These are phyloP conservation scores for Scutellaria barbata DNA, from an alignment of 257 asterid species.

Conservation along the genomic window DNA sequence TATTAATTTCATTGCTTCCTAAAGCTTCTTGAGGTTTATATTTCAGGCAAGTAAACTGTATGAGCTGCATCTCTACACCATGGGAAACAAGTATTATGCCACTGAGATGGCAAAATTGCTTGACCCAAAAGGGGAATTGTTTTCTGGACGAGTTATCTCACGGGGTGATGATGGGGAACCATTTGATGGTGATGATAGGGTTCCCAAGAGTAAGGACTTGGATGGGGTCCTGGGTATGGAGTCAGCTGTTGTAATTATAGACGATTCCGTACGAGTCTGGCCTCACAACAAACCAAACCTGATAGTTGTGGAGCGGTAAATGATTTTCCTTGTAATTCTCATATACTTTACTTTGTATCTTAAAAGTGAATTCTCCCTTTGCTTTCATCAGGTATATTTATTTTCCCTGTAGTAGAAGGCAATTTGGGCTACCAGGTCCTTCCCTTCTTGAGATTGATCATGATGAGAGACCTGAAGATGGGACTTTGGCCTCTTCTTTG, in stretches of 20 bases:
- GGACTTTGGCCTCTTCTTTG: constrained; percentile 89
- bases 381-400: constrained; percentile 71
- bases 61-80: constrained; percentile 92
- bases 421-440: constrained; percentile 93
- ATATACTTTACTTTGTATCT: neutral
- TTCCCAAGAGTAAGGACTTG: constrained; percentile 87
- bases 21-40: constrained; percentile 24
- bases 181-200: constrained; percentile 82
- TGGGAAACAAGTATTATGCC: constrained; percentile 98
- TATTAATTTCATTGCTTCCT: constrained; percentile 17
- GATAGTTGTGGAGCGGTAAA: constrained; percentile 92
- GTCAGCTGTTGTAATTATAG: constrained; percentile 85
- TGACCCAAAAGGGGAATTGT: constrained; percentile 94
- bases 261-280: constrained; percentile 96
- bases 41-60: constrained; percentile 84
- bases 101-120: constrained; percentile 99
- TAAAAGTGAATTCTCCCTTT: constrained; percentile 12
- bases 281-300: constrained; percentile 87
- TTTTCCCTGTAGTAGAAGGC: constrained; percentile 97
- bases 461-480: constrained; percentile 98
- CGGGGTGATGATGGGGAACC: constrained; percentile 91
- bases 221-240: constrained; percentile 99
- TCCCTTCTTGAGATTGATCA: constrained; percentile 98
- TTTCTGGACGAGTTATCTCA: constrained; percentile 94
- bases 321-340: constrained; percentile 9